Percentiles rank a stretch among this genome's conserved stretches.
phyloP scores from a whole-genome alignment of 352 stramenopile species.

The Nannochloropsis limnetica region DNA sequence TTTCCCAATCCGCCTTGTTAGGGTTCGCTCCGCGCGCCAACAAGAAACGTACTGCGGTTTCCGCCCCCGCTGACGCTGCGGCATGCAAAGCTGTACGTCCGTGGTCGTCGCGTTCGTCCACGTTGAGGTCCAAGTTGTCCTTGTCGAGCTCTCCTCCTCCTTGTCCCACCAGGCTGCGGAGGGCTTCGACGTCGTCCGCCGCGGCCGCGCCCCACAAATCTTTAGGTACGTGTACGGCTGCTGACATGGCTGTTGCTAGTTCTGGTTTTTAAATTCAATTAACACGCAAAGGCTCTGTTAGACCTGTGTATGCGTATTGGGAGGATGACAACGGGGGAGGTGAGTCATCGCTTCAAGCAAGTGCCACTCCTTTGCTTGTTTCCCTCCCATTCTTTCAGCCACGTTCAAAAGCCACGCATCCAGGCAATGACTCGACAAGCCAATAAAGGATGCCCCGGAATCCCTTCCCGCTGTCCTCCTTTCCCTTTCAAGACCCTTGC shows the following conservation, averaged over 20 bases:
- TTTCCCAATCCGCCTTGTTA: slow-evolving; percentile 39
- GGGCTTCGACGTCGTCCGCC: background rate
- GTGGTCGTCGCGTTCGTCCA: slow-evolving; percentile 36
- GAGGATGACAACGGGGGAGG: background rate
- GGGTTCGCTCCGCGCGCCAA: background rate
- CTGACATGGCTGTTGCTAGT: background rate
- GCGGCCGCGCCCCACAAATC: background rate
- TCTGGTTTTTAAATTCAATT: background rate
- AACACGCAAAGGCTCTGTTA: background rate
- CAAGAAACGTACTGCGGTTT: slow-evolving; percentile 12
- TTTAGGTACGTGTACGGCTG: background rate
- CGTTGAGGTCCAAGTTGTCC: background rate
- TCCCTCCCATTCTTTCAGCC: background rate
- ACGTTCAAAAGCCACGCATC: background rate
- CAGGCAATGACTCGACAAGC: background rate
- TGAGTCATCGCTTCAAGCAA: background rate
- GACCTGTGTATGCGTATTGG: background rate
- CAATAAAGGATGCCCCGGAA: background rate
- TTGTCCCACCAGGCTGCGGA: background rate
- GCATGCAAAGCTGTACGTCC: slow-evolving; percentile 34
- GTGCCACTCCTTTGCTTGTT: background rate
- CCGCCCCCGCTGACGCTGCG: background rate
- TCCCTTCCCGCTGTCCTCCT: background rate
- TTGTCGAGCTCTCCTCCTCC: background rate
- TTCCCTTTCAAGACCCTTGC: background rate